phyloP scores from a whole-genome alignment of 2,329 filamentous ascomycete genomes.

The Colletotrichum orchidophilum region DNA sequence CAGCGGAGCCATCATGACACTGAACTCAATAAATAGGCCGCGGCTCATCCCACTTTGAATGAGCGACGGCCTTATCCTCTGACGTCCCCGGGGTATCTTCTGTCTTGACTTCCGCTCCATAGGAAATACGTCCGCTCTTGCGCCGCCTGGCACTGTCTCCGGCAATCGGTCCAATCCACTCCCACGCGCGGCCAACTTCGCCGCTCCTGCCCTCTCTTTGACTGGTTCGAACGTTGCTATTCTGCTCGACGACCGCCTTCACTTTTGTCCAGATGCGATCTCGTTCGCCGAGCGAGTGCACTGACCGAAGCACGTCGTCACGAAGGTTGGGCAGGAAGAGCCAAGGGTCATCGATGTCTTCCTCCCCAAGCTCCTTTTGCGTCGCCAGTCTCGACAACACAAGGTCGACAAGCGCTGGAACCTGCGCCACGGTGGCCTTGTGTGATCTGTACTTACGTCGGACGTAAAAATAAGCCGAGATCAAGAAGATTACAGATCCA shows the following conservation, averaged over 20 bases:
- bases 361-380: slow-evolving; percentile 83
- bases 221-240: slow-evolving; percentile 86
- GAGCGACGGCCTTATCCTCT: slow-evolving; percentile 22
- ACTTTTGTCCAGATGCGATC: slow-evolving; percentile 88
- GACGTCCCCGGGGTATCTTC: slow-evolving; percentile 41
- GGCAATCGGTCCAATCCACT: slow-evolving; percentile 71
- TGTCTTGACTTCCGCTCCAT: slow-evolving; percentile 48
- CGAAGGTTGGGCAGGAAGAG: slow-evolving; percentile 89
- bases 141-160: slow-evolving; percentile 56
- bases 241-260: slow-evolving; percentile 85
- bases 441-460: slow-evolving; percentile 71
- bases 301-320: slow-evolving; percentile 86
- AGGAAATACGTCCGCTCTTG: slow-evolving; percentile 63
- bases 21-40: slow-evolving; percentile 51
- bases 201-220: slow-evolving; percentile 74
- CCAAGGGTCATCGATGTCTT: slow-evolving; percentile 76
- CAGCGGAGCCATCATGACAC: background rate
- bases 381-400: slow-evolving; percentile 84
- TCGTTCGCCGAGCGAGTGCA: slow-evolving; percentile 80
- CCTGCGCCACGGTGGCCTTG: slow-evolving; percentile 72
- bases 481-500: slow-evolving; percentile 68
- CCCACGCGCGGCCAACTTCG: slow-evolving; percentile 74
- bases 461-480: slow-evolving; percentile 67
- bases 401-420: slow-evolving; percentile 86
- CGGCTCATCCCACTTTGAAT: slow-evolving; percentile 52